These are phyloP conservation scores for Candida mattraensis DNA, from an alignment of 805 yeast genomes.

Conservation along the genomic window DNA sequence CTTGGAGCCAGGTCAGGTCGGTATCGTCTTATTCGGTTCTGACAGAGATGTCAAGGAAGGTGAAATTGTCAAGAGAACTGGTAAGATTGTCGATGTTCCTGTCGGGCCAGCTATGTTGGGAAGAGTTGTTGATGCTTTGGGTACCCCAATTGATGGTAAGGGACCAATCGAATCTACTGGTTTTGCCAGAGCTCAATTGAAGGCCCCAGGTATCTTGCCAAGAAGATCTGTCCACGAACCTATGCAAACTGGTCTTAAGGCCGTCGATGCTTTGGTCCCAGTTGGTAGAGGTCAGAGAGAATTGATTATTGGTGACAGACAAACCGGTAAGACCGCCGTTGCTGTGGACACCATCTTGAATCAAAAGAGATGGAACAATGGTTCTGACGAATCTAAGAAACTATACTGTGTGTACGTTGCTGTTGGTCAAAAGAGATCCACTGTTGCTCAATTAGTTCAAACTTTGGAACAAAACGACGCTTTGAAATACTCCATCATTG, in stretches of 20 bases:
- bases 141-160: constrained; percentile 99
- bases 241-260: constrained; percentile 99
- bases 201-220: constrained; percentile 99
- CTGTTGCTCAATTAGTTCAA: constrained; percentile 99
- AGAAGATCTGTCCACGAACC: constrained; percentile 98
- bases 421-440: constrained; percentile 99
- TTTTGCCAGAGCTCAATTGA: constrained; percentile 93
- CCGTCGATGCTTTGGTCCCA: constrained; percentile 99
- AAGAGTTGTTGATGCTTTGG: constrained; percentile 99
- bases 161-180: constrained; percentile 91
- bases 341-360: constrained; percentile 97
- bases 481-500: constrained; percentile 94
- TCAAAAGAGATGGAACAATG: constrained; percentile 98
- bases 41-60: constrained; percentile 99
- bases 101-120: constrained; percentile 98
- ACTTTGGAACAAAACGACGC: constrained; percentile 98
- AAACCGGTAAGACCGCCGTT: constrained; percentile 99
- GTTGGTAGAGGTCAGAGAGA: constrained; percentile 99
- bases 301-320: constrained; percentile 99
- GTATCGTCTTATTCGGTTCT: constrained; percentile 99
- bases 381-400: constrained; percentile 94
- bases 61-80: constrained; percentile 99
- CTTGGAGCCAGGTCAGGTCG: constrained; percentile 99
- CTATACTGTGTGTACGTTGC: constrained; percentile 99
- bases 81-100: constrained; percentile 98